Evolutionary conservation across 345 rosid genomes (phyloP), one percentile per base, ranked within the genome.

Genomic region (Lagerstroemia speciosa): DNA sequence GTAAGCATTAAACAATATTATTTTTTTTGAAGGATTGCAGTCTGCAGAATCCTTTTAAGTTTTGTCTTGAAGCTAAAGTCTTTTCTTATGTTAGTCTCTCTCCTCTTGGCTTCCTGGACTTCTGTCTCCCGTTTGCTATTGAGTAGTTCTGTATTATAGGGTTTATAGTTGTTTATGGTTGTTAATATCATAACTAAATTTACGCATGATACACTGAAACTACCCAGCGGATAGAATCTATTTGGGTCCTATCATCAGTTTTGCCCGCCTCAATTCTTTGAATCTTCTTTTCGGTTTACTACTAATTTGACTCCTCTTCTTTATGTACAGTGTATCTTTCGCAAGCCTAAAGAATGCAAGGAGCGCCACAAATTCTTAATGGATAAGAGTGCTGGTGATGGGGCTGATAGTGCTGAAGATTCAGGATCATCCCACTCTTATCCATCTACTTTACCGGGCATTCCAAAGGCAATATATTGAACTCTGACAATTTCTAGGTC

Each of bases 381-480:
- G 93, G 97, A 92, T 79, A 89, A 80, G 77, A 83, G 78, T 76
- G 81, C 86, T 75, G 92, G 94, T 71, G 99, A 95, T 80, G 99
- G 97, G 12, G 93, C 93, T 75, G 99, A 92, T 72, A 95, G 98
- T 78, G 97, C 97, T 71, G 99, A 95, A 77, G 99, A 95, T 80
- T 95, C 97, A 58, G 97, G 98, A 65, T 87, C 94, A 74, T 95
- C 96, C 72, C 98, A 89, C 83, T 82, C 99, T 77, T 95, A 95
- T 78, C 99, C 99, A 63, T 94, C 99, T 72, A 89, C 98, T 68
- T 83, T 95, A 77, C 98, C 99, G 74, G 99, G 99, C 84, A 95
- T 95, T 46, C 99, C 99, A 7, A 90, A 90, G 98, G 99, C 83
- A 75, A 71, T 72, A 62, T 74, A 67, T 65, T 31, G 60, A 26